Evolutionary conservation across 371 early-diverging fungal genomes (phyloP).

Genomic region (Dentiscutata heterogama): DNA sequence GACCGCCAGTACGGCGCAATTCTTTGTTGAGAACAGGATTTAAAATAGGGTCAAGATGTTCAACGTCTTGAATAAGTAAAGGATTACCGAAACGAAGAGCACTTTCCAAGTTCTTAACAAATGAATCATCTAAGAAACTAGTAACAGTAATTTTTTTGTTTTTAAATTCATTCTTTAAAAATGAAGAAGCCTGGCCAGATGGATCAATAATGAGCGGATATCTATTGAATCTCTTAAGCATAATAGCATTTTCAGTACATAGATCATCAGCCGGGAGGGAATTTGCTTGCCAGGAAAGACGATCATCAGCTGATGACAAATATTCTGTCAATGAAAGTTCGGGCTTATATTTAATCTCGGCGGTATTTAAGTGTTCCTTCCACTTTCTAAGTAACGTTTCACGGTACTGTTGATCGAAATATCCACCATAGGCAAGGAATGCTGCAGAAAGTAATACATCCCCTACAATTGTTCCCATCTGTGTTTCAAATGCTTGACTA

Average conservation of each 20-base stretch:
- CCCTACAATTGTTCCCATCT: constrained; percentile 98
- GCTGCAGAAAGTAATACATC: constrained; percentile 95
- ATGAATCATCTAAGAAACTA: constrained; percentile 97
- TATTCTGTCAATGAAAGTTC: constrained; percentile 93
- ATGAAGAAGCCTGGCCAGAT: constrained; percentile 92
- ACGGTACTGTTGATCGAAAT: constrained; percentile 97
- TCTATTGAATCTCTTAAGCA: constrained; percentile 93
- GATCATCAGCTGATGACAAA: constrained; percentile 93
- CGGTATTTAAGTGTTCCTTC: constrained; percentile 78
- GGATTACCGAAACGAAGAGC: constrained; percentile 98
- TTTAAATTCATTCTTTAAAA: constrained; percentile 89
- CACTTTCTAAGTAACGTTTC: constrained; percentile 82
- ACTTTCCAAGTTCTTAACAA: constrained; percentile 97
- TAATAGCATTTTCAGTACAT: constrained; percentile 97
- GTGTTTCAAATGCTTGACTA: constrained; percentile 91
- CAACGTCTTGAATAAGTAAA: constrained; percentile 96
- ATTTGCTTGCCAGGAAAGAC: constrained; percentile 90
- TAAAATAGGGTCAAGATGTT: constrained; percentile 96
- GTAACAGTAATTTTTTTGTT: constrained; percentile 93
- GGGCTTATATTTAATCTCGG: constrained; percentile 82
- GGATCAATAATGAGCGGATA: constrained; percentile 98
- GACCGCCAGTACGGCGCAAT: constrained; percentile 95
- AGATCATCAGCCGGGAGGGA: constrained; percentile 92
- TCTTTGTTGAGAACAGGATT: constrained; percentile 98
- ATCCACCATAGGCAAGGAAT: constrained; percentile 96